Evolutionary conservation across 2,329 filamentous ascomycete genomes (phyloP).

Genomic region (Fusarium sp.): DNA sequence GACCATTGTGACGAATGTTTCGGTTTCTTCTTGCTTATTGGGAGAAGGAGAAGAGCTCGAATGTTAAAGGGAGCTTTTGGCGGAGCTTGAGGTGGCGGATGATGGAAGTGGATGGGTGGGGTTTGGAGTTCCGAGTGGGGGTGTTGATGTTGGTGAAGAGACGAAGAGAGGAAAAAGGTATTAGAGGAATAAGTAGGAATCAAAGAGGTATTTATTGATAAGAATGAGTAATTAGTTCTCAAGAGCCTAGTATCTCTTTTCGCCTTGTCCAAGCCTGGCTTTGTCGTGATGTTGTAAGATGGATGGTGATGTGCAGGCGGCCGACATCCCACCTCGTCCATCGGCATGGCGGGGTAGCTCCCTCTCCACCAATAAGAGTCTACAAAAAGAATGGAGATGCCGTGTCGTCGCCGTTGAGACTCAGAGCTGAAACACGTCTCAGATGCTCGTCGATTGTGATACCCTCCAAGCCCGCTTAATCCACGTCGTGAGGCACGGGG

Average conservation of each 20-base stretch:
- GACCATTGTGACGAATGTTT: constrained; percentile 65
- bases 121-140: constrained; percentile 34
- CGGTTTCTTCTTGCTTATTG: not conserved
- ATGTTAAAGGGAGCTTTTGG: not conserved
- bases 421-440: constrained; percentile 40
- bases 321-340: constrained; percentile 6
- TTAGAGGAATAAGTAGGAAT: not conserved
- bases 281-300: constrained; percentile 12
- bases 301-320: constrained; percentile 13
- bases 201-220: not conserved
- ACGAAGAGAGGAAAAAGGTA: not conserved
- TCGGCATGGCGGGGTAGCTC: constrained; percentile 38
- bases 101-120: constrained; percentile 32
- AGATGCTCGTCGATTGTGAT: constrained; percentile 33
- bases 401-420: constrained; percentile 15
- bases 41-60: not conserved
- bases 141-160: constrained; percentile 6
- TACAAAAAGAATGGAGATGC: not conserved
- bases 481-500: not conserved
- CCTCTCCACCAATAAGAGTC: constrained; percentile 7
- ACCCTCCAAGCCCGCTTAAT: constrained; percentile 1
- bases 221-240: not conserved
- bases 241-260: not conserved
- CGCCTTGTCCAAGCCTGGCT: not conserved
- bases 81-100: constrained; percentile 17